These are phyloP conservation scores for Melocanna baccifera DNA, from an alignment of 176 grass and related monocot species.

Conservation along the genomic window DNA sequence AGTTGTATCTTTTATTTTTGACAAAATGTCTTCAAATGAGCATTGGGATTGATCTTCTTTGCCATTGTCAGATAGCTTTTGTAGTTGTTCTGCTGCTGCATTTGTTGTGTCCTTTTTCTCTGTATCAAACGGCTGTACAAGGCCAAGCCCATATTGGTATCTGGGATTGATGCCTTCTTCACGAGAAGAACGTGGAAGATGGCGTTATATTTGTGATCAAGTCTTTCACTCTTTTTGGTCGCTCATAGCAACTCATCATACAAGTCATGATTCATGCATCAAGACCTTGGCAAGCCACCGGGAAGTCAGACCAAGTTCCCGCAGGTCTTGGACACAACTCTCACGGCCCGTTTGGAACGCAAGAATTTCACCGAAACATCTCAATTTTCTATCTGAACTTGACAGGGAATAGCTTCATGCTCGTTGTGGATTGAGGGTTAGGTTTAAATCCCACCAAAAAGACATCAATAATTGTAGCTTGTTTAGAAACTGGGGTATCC, in stretches of 20 bases:
- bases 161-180: background rate
- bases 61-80: background rate
- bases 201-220: background rate
- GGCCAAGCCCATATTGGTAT: background rate
- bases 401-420: background rate
- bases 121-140: background rate
- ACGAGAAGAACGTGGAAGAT: background rate
- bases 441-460: background rate
- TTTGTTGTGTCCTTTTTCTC: background rate
- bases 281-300: background rate
- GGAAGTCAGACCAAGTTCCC: background rate
- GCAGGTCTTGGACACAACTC: background rate
- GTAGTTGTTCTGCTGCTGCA: background rate
- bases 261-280: background rate
- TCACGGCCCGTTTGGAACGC: background rate
- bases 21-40: background rate
- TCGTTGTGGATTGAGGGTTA: background rate
- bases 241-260: background rate
- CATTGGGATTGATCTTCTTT: too few species aligned
- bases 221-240: background rate
- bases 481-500: too few species aligned
- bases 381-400: background rate
- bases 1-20: background rate
- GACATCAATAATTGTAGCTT: background rate
- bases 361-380: background rate